phyloP scores from a whole-genome alignment of 768 basidiomycete species.

The Mycena vitilis region DNA sequence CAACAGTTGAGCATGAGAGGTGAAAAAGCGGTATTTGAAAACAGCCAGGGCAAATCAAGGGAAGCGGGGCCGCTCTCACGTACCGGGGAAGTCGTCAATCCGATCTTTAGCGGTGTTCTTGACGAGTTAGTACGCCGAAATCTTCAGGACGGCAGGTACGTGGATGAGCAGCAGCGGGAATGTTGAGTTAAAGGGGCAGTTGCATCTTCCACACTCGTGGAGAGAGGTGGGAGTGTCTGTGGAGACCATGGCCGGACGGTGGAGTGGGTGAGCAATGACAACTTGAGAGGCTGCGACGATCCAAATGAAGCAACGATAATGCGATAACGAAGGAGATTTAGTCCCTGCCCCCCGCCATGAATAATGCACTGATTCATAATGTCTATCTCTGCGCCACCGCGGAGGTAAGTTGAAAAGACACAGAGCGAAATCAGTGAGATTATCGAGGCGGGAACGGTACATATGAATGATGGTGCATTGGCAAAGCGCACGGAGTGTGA shows the following conservation, averaged over 20 bases:
- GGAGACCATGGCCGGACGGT: background rate
- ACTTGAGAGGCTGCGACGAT: background rate
- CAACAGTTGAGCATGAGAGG: background rate
- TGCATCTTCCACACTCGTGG: slow-evolving; percentile 25
- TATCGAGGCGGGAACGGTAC: background rate
- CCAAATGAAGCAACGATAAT: slow-evolving; percentile 26
- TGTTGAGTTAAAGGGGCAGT: background rate
- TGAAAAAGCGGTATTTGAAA: background rate
- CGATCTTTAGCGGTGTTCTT: background rate
- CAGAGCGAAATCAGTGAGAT: background rate
- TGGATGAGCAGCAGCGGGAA: background rate
- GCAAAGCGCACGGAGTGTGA: no score
- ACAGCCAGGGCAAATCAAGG: slow-evolving; percentile 20
- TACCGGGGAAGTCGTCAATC: background rate
- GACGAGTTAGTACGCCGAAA: no score
- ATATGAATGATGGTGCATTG: slow-evolving; percentile 1
- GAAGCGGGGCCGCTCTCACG: slow-evolving; percentile 9
- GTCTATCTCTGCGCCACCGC: slow-evolving; percentile 3
- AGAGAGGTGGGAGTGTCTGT: slow-evolving; percentile 6
- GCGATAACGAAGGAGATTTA: slow-evolving; percentile 21
- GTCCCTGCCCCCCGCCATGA: slow-evolving; percentile 17
- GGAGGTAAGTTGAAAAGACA: background rate
- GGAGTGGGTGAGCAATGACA: slow-evolving; percentile 1
- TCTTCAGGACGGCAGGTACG: no score
- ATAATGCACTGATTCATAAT: background rate